Evolutionary conservation across 257 asterid genomes (phyloP).

Genomic region (Anisodus tanguticus): DNA sequence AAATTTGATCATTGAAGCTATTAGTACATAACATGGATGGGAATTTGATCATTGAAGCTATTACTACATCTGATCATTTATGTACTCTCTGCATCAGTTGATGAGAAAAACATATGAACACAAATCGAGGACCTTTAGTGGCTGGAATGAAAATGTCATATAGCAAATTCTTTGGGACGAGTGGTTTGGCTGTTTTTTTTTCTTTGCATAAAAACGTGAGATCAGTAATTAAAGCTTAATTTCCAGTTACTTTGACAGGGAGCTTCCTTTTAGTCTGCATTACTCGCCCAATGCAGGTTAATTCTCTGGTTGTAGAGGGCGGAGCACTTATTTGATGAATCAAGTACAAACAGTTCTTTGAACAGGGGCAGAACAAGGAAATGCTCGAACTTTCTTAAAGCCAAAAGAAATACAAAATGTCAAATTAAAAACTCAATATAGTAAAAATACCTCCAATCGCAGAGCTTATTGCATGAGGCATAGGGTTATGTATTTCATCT

Average conservation of each 20-base stretch:
- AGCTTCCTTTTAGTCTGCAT: background rate
- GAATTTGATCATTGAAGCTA: too few relatives aligned
- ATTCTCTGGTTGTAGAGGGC: background rate
- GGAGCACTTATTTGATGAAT: background rate
- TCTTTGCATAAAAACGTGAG: background rate
- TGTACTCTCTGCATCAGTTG: too few relatives aligned
- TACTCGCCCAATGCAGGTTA: background rate
- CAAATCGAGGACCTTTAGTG: too few relatives aligned
- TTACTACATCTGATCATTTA: too few relatives aligned
- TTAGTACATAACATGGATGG: too few relatives aligned
- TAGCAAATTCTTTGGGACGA: too few relatives aligned
- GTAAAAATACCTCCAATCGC: slow-evolving; percentile 25
- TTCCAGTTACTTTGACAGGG: background rate
- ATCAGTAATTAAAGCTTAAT: background rate
- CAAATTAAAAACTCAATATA: slow-evolving; percentile 28
- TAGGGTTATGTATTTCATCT: background rate
- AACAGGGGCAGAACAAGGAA: background rate
- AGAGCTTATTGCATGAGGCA: background rate
- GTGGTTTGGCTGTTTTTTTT: background rate
- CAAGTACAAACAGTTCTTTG: background rate
- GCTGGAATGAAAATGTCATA: too few relatives aligned
- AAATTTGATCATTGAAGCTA: too few relatives aligned
- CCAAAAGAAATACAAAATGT: background rate
- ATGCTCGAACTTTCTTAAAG: background rate
- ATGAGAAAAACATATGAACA: too few relatives aligned